A percentile compares a stretch with the other conserved stretches of the same genome.
phyloP scores from a whole-genome alignment of 495 filamentous ascomycete species.

The Parachaetomium inaequale region DNA sequence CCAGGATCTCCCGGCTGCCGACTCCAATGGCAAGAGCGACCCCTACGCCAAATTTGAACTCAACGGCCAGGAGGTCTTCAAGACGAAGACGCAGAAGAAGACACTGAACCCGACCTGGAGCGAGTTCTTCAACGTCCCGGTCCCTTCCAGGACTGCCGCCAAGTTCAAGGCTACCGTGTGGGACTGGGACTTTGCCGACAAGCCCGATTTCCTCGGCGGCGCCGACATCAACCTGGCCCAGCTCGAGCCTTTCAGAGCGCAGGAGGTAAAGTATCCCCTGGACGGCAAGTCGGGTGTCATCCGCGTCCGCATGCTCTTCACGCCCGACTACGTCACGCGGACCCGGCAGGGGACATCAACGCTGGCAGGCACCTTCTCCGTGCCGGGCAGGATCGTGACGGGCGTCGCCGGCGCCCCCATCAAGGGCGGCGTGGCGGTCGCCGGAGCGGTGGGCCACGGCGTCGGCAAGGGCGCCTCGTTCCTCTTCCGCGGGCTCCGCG shows the following conservation, averaged over 20 bases:
- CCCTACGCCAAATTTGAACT: conserved; percentile 94
- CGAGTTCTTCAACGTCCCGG: conserved; percentile 80
- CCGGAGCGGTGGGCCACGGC: conserved; percentile 53
- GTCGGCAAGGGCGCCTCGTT: conserved; percentile 87
- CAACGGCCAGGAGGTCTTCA: conserved; percentile 80
- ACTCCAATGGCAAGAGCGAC: conserved; percentile 94
- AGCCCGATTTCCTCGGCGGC: conserved; percentile 79
- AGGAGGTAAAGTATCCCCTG: conserved; percentile 68
- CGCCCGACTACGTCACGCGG: conserved; percentile 83
- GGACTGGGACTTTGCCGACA: conserved; percentile 94
- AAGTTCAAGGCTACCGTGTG: conserved; percentile 80
- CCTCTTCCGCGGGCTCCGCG: conserved; percentile 71
- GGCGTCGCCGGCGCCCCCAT: conserved; percentile 77
- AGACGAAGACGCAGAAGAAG: conserved; percentile 95
- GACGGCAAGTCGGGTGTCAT: conserved; percentile 88
- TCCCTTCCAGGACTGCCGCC: conserved; percentile 81
- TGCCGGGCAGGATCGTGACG: conserved; percentile 85
- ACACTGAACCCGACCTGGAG: conserved; percentile 94
- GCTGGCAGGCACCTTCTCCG: conserved; percentile 86
- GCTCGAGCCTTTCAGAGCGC: conserved; percentile 77
- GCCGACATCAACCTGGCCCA: conserved; percentile 72
- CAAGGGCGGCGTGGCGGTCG: conserved; percentile 61
- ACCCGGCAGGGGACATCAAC: conserved; percentile 87
- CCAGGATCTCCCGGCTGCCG: conserved; percentile 80
- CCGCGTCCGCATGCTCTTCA: conserved; percentile 85